Conservation (phyloP, 208 protist genomes). For the Angomonas desouzai region DNA sequence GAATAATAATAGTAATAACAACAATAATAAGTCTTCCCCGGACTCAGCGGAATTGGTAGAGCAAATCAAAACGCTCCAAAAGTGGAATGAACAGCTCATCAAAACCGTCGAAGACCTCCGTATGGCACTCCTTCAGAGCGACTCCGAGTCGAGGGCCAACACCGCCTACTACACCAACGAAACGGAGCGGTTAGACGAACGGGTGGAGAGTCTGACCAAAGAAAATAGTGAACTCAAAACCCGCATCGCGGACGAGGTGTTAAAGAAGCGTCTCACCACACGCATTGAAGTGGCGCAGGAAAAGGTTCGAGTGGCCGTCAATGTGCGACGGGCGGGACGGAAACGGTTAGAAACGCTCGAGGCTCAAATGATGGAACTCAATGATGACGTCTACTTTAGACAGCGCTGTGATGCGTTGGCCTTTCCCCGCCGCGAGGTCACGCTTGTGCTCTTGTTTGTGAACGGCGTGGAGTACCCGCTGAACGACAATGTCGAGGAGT, state of each 20-base stretch:
- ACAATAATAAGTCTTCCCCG: too few relatives aligned
- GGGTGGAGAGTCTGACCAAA: constrained; percentile 24
- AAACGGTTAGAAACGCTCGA: constrained; percentile 66
- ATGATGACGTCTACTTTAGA: constrained; percentile 79
- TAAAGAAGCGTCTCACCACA: constrained; percentile 66
- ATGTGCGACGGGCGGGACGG: constrained; percentile 55
- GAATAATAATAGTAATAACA: too few relatives aligned
- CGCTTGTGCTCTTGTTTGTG: constrained; percentile 79
- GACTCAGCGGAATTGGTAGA: constrained; percentile 15
- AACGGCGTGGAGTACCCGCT: constrained; percentile 27
- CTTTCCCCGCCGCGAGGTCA: constrained; percentile 64
- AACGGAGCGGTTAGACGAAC: constrained; percentile 26
- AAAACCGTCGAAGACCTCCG: constrained; percentile 55
- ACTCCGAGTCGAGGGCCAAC: constrained; percentile 53
- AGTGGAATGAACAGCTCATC: constrained; percentile 68
- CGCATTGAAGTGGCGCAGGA: constrained; percentile 70
- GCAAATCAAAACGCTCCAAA: constrained; percentile 30
- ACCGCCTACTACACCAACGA: constrained; percentile 39
- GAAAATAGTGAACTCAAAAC: constrained; percentile 74
- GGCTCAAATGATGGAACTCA: constrained; percentile 67
- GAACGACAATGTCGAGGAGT: constrained; percentile 33
- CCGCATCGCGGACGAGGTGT: constrained; percentile 68
- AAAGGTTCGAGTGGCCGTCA: constrained; percentile 37
- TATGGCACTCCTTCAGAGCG: constrained; percentile 39
- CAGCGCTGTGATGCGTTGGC: constrained; percentile 66